Evolutionary conservation across 2,329 filamentous ascomycete genomes (phyloP).

Genomic region (Xylaria sp.): DNA sequence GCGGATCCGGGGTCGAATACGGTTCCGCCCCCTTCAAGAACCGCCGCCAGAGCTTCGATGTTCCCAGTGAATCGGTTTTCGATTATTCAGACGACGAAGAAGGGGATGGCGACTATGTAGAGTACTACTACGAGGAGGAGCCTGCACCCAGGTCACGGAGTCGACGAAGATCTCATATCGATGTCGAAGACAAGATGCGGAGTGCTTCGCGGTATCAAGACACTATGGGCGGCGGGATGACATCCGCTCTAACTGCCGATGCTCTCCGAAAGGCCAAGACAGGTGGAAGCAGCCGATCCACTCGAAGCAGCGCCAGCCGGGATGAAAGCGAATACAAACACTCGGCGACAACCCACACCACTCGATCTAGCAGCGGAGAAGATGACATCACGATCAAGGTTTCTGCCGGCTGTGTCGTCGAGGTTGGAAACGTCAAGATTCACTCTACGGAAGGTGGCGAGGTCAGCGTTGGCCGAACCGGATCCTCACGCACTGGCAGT

Average conservation of each 20-base stretch:
- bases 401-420: constrained; percentile 65
- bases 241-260: constrained; percentile 66
- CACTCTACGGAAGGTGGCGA: constrained; percentile 69
- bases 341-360: constrained; percentile 71
- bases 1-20: constrained; percentile 46
- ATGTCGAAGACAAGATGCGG: constrained; percentile 59
- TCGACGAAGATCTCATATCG: constrained; percentile 49
- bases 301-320: constrained; percentile 67
- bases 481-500: constrained; percentile 56
- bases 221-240: constrained; percentile 57
- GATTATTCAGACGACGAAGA: constrained; percentile 36
- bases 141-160: constrained; percentile 49
- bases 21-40: constrained; percentile 43
- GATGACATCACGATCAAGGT: constrained; percentile 73
- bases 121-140: constrained; percentile 39
- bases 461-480: constrained; percentile 62
- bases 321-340: constrained; percentile 73
- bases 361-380: constrained; percentile 63
- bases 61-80: constrained; percentile 30
- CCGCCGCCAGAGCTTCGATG: constrained; percentile 43
- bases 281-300: constrained; percentile 66
- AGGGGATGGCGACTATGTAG: constrained; percentile 33
- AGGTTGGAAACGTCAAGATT: constrained; percentile 68
- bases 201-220: constrained; percentile 65
- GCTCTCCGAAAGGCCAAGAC: constrained; percentile 62